A percentile compares a stretch with the other conserved stretches of the same genome.
phyloP scores from a whole-genome alignment of 2,329 filamentous ascomycete species.

The Graphilbum sp. region DNA sequence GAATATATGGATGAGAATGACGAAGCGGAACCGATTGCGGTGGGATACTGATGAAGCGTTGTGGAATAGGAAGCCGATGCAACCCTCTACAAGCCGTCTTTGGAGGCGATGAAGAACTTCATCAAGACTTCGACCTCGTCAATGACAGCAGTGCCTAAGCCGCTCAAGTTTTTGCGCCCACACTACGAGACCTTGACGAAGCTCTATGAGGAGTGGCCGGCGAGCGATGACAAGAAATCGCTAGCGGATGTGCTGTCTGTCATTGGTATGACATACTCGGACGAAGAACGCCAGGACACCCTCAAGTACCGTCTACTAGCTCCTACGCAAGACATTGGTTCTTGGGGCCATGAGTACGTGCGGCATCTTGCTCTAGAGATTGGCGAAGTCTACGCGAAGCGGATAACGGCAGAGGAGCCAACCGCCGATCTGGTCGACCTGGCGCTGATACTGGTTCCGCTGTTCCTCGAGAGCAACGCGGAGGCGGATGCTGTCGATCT shows the following conservation, averaged over 20 bases:
- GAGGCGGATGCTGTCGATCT: slow-evolving; percentile 96
- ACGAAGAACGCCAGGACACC: slow-evolving; percentile 89
- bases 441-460: slow-evolving; percentile 69
- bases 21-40: not conserved
- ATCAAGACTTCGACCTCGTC: slow-evolving; percentile 99
- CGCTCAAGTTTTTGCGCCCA: slow-evolving; percentile 90
- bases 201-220: slow-evolving; percentile 79
- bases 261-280: slow-evolving; percentile 96
- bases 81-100: slow-evolving; percentile 75
- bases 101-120: slow-evolving; percentile 93
- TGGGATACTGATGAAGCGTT: not conserved
- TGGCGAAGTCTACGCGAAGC: slow-evolving; percentile 81
- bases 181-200: slow-evolving; percentile 85
- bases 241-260: slow-evolving; percentile 93
- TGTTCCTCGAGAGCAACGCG: slow-evolving; percentile 93
- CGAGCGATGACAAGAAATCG: slow-evolving; percentile 69
- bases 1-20: not conserved
- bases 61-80: slow-evolving; percentile 60
- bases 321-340: slow-evolving; percentile 80
- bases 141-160: slow-evolving; percentile 98
- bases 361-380: slow-evolving; percentile 91
- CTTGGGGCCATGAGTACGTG: slow-evolving; percentile 98
- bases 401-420: slow-evolving; percentile 70
- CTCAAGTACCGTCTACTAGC: slow-evolving; percentile 88
- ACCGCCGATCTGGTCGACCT: slow-evolving; percentile 75